These are phyloP conservation scores for Pisolithus tinctorius DNA, from an alignment of 768 basidiomycete genomes.

Conservation along the genomic window DNA sequence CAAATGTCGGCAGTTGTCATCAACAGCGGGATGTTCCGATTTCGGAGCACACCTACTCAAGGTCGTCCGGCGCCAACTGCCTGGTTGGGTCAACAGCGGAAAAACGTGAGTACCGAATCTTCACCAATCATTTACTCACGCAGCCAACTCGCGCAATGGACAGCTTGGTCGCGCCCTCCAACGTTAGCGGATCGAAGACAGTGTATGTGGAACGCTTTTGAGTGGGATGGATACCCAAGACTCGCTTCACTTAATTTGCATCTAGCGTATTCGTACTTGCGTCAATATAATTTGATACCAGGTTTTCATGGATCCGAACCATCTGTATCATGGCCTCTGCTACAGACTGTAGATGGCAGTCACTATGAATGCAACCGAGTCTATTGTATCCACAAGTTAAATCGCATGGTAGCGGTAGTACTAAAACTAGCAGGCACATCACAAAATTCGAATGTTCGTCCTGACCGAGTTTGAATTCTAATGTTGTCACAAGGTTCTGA, in stretches of 20 bases:
- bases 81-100: conserved; percentile 67
- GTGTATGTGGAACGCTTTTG: background rate
- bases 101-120: conserved; percentile 28
- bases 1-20: conserved; percentile 77
- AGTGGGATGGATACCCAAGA: conserved; percentile 10
- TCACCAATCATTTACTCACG: background rate
- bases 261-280: background rate
- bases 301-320: no score
- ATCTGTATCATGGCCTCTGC: no score
- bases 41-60: conserved; percentile 53
- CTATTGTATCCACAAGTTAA: no score
- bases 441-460: conserved; percentile 45
- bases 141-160: background rate
- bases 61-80: conserved; percentile 46
- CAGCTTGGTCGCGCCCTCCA: conserved; percentile 26
- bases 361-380: no score
- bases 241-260: conserved; percentile 7
- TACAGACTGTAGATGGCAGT: no score
- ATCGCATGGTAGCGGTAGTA: conserved; percentile 48
- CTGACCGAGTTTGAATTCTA: conserved; percentile 36
- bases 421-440: conserved; percentile 45
- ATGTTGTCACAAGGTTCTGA: conserved; percentile 37
- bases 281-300: background rate
- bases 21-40: conserved; percentile 55
- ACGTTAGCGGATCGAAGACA: conserved; percentile 10